Evolutionary conservation across 306 rosid species (phyloP), one percentile per base, ranked within the genome.

Genomic region (Cicer chorassanicum): DNA sequence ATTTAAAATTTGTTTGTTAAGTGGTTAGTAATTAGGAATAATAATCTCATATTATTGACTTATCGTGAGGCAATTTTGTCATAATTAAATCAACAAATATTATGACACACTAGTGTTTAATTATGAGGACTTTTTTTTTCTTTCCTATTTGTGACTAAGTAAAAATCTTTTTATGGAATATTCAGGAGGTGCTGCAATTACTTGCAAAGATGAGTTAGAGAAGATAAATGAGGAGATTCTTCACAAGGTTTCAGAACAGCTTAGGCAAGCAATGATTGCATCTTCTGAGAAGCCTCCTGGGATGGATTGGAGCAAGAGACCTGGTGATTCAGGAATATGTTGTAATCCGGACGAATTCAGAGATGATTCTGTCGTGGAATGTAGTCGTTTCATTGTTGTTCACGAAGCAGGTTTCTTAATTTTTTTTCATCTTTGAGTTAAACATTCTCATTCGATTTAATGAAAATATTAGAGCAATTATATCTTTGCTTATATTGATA

Each of bases 241-340:
- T 73, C 84, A 80, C 74, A 87, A 75, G 56, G 91, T 93, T 62
- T 87, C 98, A 8, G 84, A 85, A 18, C 96, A 91, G 81, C 84
- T 93, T 74, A 87, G 96, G 84, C 80, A 87, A 81, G 80, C 90
- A 6, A 91, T 93, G 91, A 15, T 87, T 63, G 15, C 45, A 40
- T 70, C 89, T 77, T 81, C 87, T 68, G 73, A 69, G 49, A 88
- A 82, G 84, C 85, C 83, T 73, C 87, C 86, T 45, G 89, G 97
- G 80, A 89, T 93, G 98, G 98, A 93, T 83, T 93, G 98, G 98
- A 93, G 97, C 84, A 91, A 86, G 88, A 78, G 75, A 68, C 80
- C 84, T n/a, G 92, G 89, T 75, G 73, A 68, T 40, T 80, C 91
- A 7, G 89, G 83, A 51, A 82, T 87, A 55, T 76, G 74, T 36